Evolutionary conservation across 768 basidiomycete species (phyloP).

Genomic region (Lentinula aciculospora): DNA sequence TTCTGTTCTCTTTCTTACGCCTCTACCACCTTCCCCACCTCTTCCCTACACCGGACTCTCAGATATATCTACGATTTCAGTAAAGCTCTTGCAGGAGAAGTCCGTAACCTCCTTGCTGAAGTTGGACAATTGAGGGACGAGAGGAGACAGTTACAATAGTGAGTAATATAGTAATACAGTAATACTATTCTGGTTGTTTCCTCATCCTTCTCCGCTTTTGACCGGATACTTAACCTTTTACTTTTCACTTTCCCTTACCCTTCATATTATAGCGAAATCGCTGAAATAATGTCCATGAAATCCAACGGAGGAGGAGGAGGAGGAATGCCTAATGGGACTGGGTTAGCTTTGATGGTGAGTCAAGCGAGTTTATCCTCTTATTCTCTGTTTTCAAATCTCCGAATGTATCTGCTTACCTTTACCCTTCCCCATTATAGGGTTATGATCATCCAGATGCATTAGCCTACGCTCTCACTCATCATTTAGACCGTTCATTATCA

Average conservation of each 20-base stretch:
- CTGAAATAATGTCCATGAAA: constrained; percentile 53
- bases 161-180: too few relatives aligned
- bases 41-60: too few relatives aligned
- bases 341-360: too few relatives aligned
- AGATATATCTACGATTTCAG: constrained; percentile 56
- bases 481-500: too few relatives aligned
- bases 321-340: constrained; percentile 36
- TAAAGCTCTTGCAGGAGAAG: constrained; percentile 56
- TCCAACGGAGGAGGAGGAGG: constrained; percentile 51
- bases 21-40: too few relatives aligned
- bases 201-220: too few relatives aligned
- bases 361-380: neutral
- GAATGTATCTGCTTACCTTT: neutral
- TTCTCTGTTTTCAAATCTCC: too few relatives aligned
- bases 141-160: constrained; percentile 53
- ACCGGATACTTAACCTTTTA: neutral
- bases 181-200: too few relatives aligned
- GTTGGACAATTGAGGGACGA: constrained; percentile 59
- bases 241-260: neutral
- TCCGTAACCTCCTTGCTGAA: constrained; percentile 55
- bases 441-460: constrained; percentile 1
- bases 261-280: constrained; percentile 41
- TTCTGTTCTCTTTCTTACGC: neutral
- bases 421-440: neutral
- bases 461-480: neutral